A percentile compares a stretch with the other conserved stretches of the same genome.
Evolutionary conservation across 257 asterid genomes (phyloP).

Genomic region (Agastache rugosa): DNA sequence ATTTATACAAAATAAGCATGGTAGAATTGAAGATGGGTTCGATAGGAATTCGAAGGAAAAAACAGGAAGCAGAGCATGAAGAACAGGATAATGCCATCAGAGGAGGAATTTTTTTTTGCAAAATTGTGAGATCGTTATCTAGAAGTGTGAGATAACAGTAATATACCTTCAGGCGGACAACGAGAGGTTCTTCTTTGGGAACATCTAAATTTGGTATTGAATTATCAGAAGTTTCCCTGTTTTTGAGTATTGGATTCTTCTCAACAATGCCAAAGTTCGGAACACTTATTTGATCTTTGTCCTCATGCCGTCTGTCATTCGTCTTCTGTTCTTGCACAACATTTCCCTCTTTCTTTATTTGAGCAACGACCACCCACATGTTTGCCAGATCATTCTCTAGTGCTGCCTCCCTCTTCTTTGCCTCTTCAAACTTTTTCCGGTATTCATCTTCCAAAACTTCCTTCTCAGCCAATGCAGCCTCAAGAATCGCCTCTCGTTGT

Average conservation of each 20-base stretch:
- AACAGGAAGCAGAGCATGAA: background rate
- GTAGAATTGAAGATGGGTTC: too few relatives aligned
- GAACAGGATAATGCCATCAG: background rate
- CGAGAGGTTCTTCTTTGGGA: constrained; percentile 80
- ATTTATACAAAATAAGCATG: too few relatives aligned
- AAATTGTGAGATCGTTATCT: background rate
- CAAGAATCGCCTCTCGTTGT: constrained; percentile 80
- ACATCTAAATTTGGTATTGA: constrained; percentile 45
- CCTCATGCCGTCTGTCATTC: constrained; percentile 42
- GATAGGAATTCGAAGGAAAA: too few relatives aligned
- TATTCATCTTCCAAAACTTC: constrained; percentile 77
- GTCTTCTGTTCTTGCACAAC: constrained; percentile 47
- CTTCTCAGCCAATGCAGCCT: constrained; percentile 88
- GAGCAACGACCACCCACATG: constrained; percentile 98
- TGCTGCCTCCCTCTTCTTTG: constrained; percentile 81
- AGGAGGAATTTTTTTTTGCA: background rate
- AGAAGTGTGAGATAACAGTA: constrained; percentile 18
- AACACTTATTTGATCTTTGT: constrained; percentile 44
- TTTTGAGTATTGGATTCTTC: constrained; percentile 44
- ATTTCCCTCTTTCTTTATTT: constrained; percentile 73
- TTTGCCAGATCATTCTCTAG: constrained; percentile 91
- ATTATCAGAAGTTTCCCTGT: constrained; percentile 42
- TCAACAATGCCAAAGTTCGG: constrained; percentile 47
- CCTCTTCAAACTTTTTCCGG: constrained; percentile 76
- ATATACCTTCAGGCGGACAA: constrained; percentile 78